A percentile compares a stretch with the other conserved stretches of the same genome.
Conservation (phyloP, 1,284 basidiomycete species). For the Tilletia indica region DNA sequence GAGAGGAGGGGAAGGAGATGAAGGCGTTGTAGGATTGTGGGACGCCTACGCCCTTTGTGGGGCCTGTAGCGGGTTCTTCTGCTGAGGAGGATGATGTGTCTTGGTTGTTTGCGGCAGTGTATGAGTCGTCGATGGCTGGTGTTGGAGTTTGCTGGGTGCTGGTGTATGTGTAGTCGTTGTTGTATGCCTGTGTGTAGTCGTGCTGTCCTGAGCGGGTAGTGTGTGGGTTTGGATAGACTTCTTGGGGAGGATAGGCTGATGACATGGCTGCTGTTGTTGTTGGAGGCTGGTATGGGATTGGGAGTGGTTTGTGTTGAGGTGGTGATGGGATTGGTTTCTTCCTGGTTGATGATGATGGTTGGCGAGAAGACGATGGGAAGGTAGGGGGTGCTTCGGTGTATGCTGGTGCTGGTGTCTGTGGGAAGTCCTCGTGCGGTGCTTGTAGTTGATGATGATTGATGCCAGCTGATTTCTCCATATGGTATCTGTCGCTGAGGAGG, state of each 20-base stretch:
- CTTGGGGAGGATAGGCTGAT: neutral
- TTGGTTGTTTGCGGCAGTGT: neutral
- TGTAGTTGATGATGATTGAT: too few species aligned
- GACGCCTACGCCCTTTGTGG: constrained; percentile 14
- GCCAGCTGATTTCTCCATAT: too few species aligned
- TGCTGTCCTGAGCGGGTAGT: neutral
- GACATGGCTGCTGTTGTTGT: neutral
- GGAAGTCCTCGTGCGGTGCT: too few species aligned
- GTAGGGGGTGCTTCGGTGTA: too few species aligned
- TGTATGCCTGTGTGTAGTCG: constrained; percentile 12
- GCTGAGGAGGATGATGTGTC: neutral
- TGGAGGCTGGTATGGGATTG: constrained; percentile 12
- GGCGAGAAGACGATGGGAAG: too few species aligned
- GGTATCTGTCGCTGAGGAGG: too few species aligned
- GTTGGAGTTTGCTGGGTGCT: neutral
- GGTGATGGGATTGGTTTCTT: too few species aligned
- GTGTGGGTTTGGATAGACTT: neutral
- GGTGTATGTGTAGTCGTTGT: neutral
- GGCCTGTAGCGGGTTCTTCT: neutral
- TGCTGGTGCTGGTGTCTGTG: too few species aligned
- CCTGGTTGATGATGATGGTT: neutral
- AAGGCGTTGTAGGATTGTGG: constrained; percentile 1
- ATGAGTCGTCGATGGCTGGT: neutral
- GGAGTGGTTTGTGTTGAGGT: neutral
- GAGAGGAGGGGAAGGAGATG: constrained; percentile 12